Conservation (phyloP, 805 yeast genomes). For the Candida cerambycidarum region DNA sequence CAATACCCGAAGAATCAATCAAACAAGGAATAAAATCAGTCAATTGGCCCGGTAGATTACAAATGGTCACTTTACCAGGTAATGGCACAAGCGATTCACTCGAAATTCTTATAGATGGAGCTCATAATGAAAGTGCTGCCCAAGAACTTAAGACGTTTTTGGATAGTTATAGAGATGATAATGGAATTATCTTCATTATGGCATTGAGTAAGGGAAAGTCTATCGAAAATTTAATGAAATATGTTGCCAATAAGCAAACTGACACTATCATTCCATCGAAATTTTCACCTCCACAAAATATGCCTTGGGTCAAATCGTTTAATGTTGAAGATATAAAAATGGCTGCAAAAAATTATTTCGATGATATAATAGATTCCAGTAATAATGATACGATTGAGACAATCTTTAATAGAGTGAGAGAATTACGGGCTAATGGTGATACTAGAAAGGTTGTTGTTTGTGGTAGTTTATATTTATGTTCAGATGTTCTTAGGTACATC, state of each 20-base stretch:
- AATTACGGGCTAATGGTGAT: slow-evolving; percentile 20
- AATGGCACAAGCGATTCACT: slow-evolving; percentile 14
- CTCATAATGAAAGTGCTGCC: slow-evolving; percentile 89
- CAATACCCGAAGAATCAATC: slow-evolving; percentile 36
- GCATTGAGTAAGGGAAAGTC: slow-evolving; percentile 79
- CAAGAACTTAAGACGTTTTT: slow-evolving; percentile 62
- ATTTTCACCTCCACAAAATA: slow-evolving; percentile 74
- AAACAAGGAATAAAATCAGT: slow-evolving; percentile 54
- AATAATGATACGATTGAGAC: slow-evolving; percentile 14
- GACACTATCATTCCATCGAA: slow-evolving; percentile 64
- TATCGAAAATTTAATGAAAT: slow-evolving; percentile 48
- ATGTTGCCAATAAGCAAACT: slow-evolving; percentile 41
- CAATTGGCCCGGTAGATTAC: slow-evolving; percentile 88
- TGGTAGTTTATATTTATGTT: slow-evolving; percentile 44
- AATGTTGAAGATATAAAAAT: slow-evolving; percentile 20
- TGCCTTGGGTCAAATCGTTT: slow-evolving; percentile 87
- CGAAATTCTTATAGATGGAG: slow-evolving; percentile 75
- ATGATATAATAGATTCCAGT: slow-evolving; percentile 13
- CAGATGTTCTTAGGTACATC: slow-evolving; percentile 33
- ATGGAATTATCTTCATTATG: slow-evolving; percentile 55
- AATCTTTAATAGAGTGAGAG: slow-evolving; percentile 15
- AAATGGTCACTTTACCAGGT: slow-evolving; percentile 24
- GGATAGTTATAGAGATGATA: slow-evolving; percentile 13
- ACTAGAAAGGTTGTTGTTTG: slow-evolving; percentile 35
- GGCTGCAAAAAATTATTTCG: slow-evolving; percentile 22